Conservation (phyloP, 2,329 filamentous ascomycete genomes). For the Phaeosphaeriaceae sp. region DNA sequence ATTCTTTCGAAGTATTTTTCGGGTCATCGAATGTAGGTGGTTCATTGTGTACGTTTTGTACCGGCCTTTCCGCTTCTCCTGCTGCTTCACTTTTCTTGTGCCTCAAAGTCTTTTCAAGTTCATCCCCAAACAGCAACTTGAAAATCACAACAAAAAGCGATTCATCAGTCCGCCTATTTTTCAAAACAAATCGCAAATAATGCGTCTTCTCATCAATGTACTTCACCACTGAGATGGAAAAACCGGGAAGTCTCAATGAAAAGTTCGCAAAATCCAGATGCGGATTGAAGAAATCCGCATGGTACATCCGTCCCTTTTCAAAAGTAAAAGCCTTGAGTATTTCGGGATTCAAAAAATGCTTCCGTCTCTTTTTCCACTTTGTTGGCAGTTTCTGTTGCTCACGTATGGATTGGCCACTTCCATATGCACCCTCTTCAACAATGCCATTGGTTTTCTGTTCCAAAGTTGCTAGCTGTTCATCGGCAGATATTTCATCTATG, state of each 20-base stretch:
- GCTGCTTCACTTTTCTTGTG: conserved; percentile 1
- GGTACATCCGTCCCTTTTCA: conserved; percentile 52
- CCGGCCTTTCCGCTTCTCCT: background rate
- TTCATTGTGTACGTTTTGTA: background rate
- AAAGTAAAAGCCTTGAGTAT: conserved; percentile 50
- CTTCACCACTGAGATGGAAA: conserved; percentile 52
- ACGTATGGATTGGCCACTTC: conserved; percentile 44
- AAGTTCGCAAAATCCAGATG: conserved; percentile 58
- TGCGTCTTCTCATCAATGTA: conserved; percentile 58
- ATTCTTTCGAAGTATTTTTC: background rate
- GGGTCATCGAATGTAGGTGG: background rate
- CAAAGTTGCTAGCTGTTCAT: conserved; percentile 32
- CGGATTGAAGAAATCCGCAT: conserved; percentile 57
- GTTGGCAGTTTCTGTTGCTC: conserved; percentile 42
- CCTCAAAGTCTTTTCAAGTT: conserved; percentile 46
- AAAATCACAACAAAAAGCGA: conserved; percentile 55
- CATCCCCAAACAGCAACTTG: conserved; percentile 53
- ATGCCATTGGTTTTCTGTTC: conserved; percentile 35
- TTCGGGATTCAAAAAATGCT: conserved; percentile 48
- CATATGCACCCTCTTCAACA: conserved; percentile 50
- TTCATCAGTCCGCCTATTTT: conserved; percentile 50
- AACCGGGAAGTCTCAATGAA: conserved; percentile 53
- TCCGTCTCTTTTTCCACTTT: conserved; percentile 53
- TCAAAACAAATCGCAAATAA: conserved; percentile 54
- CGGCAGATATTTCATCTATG: conserved; percentile 15